These are phyloP conservation scores for Raffaelea arxii DNA, from an alignment of 2,329 filamentous ascomycete species.

Conservation along the genomic window DNA sequence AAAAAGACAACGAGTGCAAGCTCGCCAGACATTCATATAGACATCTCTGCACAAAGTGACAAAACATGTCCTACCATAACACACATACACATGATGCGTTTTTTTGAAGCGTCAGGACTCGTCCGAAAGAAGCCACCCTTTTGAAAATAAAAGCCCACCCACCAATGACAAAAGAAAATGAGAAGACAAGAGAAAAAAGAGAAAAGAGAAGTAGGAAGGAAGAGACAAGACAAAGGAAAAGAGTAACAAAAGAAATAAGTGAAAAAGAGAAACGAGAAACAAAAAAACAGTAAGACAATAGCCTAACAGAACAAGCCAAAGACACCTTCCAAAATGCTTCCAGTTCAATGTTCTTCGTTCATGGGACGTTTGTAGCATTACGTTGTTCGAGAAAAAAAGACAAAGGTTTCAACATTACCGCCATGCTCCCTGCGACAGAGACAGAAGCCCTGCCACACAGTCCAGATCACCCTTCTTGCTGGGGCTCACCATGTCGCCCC, in stretches of 20 bases:
- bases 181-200: slow-evolving; percentile 1
- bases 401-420: no score
- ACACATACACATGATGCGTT: no score
- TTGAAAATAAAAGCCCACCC: not conserved
- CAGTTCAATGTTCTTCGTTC: no score
- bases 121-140: no score
- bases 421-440: slow-evolving; percentile 90
- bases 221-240: not conserved
- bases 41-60: not conserved
- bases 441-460: slow-evolving; percentile 80
- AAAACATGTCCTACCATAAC: not conserved
- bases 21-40: no score
- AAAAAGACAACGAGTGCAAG: not conserved
- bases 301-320: no score
- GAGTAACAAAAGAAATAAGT: not conserved
- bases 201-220: not conserved
- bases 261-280: not conserved
- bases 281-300: not conserved
- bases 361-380: no score
- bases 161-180: not conserved
- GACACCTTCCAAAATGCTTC: no score
- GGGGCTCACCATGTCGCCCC: slow-evolving; percentile 50
- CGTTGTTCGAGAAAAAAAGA: no score
- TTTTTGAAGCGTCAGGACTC: no score
- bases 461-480: slow-evolving; percentile 76